phyloP scores from a whole-genome alignment of 768 basidiomycete genomes.

The Phlegmacium glaucopus region DNA sequence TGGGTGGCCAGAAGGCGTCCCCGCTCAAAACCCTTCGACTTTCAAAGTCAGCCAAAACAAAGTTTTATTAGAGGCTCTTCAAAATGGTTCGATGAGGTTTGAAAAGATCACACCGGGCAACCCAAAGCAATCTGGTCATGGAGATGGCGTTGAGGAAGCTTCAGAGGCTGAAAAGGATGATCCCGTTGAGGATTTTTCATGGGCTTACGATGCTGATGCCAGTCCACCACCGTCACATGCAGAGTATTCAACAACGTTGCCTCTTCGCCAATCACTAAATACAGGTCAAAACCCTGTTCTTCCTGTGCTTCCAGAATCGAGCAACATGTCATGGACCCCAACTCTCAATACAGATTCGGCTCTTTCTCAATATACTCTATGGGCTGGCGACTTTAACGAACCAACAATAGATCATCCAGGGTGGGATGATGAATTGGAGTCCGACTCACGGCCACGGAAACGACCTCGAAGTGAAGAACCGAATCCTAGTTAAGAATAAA shows the following conservation, averaged over 20 bases:
- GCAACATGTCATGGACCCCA: constrained; percentile 7
- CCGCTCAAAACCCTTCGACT: constrained; percentile 58
- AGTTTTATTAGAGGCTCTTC: constrained; percentile 45
- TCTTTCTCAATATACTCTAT: constrained; percentile 13
- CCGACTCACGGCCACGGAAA: constrained; percentile 24
- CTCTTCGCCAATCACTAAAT: neutral
- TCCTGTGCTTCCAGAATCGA: constrained; percentile 2
- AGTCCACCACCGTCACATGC: constrained; percentile 3
- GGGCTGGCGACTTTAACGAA: constrained; percentile 15
- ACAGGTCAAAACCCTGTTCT: neutral
- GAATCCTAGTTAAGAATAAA: neutral
- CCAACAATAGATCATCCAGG: constrained; percentile 7
- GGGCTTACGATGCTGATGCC: constrained; percentile 39
- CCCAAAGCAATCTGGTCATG: neutral
- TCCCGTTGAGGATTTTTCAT: constrained; percentile 36
- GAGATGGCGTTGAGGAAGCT: constrained; percentile 3
- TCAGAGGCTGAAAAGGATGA: constrained; percentile 8
- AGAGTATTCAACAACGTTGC: neutral
- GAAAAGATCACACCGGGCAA: constrained; percentile 24
- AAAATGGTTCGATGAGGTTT: constrained; percentile 47
- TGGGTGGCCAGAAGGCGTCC: constrained; percentile 62
- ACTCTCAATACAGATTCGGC: constrained; percentile 5
- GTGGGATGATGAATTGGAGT: constrained; percentile 10
- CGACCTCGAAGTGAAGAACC: constrained; percentile 26
- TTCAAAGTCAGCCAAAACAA: constrained; percentile 55